Evolutionary conservation across 2,329 filamentous ascomycete genomes (phyloP), one percentile per base, ranked within the genome.

Genomic region (Colletotrichum incanum): DNA sequence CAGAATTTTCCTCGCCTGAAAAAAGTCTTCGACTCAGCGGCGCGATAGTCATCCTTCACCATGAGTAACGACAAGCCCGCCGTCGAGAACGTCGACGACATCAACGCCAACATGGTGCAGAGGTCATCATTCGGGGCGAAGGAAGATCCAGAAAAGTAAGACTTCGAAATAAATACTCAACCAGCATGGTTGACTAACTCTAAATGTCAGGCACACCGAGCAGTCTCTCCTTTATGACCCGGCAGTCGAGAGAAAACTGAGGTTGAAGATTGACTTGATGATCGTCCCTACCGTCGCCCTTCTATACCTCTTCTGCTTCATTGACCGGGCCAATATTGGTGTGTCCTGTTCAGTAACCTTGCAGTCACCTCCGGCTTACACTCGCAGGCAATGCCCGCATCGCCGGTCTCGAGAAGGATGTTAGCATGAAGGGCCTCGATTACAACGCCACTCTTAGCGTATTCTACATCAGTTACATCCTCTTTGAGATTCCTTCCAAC

Each of bases 311-410:
- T 91, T 92, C 76, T 91, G 90, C 78, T 92, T 92, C 79, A 92
- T 92, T 72, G 91, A 93, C 76, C 85, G 91, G 28, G 88, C 90
- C 39, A 93, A 93, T 76, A 91, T 93, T 62, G 91, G 90, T 89
- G 78, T 70, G 81, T 59, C 0, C 7, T 31, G 26, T 23, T 0
- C n/a, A 11, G 37, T 1, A 18, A 28, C 23, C 16, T 5, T 31
- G 8, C 6, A 6, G 2, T 59, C 9, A 26, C 12, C 49, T 41
- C 18, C 7, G 47, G 20, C 55, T 65, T 12, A 71, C 67, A 45
- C 65, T 7, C 43, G 11, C 56, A 88, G 87, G 89, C 39, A 92
- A 92, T 78, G 90, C 89, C 3, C 86, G 85, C 72, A 79, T 92
- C 16, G 90, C 89, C 3, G 89, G 89, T 0, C 80, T 92, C 11